Conservation (phyloP, 192 early-diverging fungal genomes). For the Allomyces arbusculus region DNA sequence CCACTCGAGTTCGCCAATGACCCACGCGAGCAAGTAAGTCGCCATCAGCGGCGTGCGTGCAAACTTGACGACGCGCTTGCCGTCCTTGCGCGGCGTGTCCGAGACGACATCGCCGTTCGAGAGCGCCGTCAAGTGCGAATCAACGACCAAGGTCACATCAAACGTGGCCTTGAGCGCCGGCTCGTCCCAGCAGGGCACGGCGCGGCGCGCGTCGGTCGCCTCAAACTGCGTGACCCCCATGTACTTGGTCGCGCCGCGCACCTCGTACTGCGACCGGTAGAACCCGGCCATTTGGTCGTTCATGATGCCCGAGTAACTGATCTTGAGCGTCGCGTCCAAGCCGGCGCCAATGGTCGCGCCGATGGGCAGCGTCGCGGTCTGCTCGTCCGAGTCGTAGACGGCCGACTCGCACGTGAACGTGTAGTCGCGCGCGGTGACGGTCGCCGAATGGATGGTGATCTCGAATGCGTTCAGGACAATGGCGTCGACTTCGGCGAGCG, state of each 20-base stretch:
- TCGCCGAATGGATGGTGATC: slow-evolving; percentile 38
- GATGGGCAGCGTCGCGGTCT: background rate
- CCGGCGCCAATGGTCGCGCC: background rate
- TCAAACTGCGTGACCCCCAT: slow-evolving; percentile 68
- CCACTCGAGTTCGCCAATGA: slow-evolving; percentile 80
- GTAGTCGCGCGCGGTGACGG: slow-evolving; percentile 1
- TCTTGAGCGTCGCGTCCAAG: background rate
- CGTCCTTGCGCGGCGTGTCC: slow-evolving; percentile 4
- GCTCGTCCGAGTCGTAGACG: background rate
- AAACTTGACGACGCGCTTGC: slow-evolving; percentile 28
- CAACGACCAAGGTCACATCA: slow-evolving; percentile 40
- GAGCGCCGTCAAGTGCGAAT: slow-evolving; percentile 30
- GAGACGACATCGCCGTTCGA: slow-evolving; percentile 49
- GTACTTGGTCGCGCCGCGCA: slow-evolving; percentile 22
- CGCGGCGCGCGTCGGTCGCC: slow-evolving; percentile 42
- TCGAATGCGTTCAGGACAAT: slow-evolving; percentile 48
- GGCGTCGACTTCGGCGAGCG: slow-evolving; percentile 25
- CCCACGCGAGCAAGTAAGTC: slow-evolving; percentile 66
- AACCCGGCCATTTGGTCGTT: slow-evolving; percentile 59
- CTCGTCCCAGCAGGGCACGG: slow-evolving; percentile 65
- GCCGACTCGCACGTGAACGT: background rate
- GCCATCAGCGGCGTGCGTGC: slow-evolving; percentile 56
- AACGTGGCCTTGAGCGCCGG: slow-evolving; percentile 62
- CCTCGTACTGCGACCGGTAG: slow-evolving; percentile 48
- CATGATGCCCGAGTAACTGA: slow-evolving; percentile 13